A percentile compares a stretch with the other conserved stretches of the same genome.
Conservation (phyloP, 2,329 filamentous ascomycete species). For the Microsporum canis region DNA sequence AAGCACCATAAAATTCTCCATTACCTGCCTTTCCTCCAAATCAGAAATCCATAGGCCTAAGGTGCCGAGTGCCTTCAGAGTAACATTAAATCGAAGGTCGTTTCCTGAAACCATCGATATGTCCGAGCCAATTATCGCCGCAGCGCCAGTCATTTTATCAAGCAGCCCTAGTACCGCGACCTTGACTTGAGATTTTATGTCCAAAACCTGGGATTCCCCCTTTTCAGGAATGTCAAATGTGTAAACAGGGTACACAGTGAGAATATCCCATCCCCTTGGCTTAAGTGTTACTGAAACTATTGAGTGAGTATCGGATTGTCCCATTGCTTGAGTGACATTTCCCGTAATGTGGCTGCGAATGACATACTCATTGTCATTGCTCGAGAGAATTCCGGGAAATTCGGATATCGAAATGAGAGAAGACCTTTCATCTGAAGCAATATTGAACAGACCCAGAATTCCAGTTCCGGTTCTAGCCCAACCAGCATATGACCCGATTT, state of each 20-base stretch:
- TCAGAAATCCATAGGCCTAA: slow-evolving; percentile 64
- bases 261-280: slow-evolving; percentile 63
- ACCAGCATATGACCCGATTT: slow-evolving; percentile 68
- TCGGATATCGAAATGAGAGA: slow-evolving; percentile 59
- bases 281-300: slow-evolving; percentile 54
- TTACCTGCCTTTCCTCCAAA: slow-evolving; percentile 49
- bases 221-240: slow-evolving; percentile 40
- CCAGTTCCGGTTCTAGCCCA: slow-evolving; percentile 56
- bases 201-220: slow-evolving; percentile 24
- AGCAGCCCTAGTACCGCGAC: slow-evolving; percentile 66
- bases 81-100: slow-evolving; percentile 52
- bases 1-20: slow-evolving; percentile 59
- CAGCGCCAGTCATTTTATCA: slow-evolving; percentile 81
- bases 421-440: slow-evolving; percentile 49
- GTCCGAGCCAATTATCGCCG: slow-evolving; percentile 57
- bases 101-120: slow-evolving; percentile 50
- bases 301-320: slow-evolving; percentile 24
- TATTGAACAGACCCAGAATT: slow-evolving; percentile 77
- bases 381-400: slow-evolving; percentile 57
- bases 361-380: slow-evolving; percentile 49
- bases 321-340: slow-evolving; percentile 39
- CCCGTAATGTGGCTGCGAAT: slow-evolving; percentile 62
- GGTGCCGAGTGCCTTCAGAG: slow-evolving; percentile 66
- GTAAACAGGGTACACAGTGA: slow-evolving; percentile 60
- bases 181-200: slow-evolving; percentile 29